Evolutionary conservation across 2,329 filamentous ascomycete species (phyloP), one percentile per base, ranked within the genome.

Genomic region (Passalora sequoiae): DNA sequence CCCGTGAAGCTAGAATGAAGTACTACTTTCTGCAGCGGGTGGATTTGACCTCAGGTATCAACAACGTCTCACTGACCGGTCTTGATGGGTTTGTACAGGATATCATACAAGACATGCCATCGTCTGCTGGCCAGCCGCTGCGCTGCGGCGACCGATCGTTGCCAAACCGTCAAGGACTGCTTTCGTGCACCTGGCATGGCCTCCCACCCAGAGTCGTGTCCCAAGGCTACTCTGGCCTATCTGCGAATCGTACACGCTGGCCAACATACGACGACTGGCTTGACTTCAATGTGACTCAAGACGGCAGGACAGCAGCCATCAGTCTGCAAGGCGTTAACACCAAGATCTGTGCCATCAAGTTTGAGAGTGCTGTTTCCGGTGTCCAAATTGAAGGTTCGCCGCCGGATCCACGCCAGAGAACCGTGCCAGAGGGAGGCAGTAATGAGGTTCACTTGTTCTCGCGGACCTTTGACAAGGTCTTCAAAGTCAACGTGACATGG

Each of bases 21-120:
- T 74, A 91, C 36, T 94, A 82, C 65, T 96, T 97, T 64, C 72
- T 86, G 38, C 89, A 98, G 62, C 77, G 78, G 7, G 72, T 96
- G 36, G 78, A 95, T 53, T 75, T 95, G 7, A 84, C 73, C 53
- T 78, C 74, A 3, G 81, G 82, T n/a, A 69, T 74, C 10, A 87
- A 88, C 53, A 71, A 69, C 2, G 84, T 89, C 29, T 80, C 78
- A 24, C 69, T 94, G 6, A 75, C 73, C 0, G 89, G 88, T 0
- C 63, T 88, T 2, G 72, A 80, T 50, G 72, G 78, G 3, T 94
- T 81, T 61, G 68, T 92, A 1, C 71, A 77, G 9, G 68, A 76
- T 24, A 79, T 91, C 33, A 77, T 92, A 44, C 68, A 71, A 6
- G 73, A 80, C 12, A 67, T 96, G 19, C 88, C 89, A 4, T 85